These are phyloP conservation scores for Hemisphaericaspora lyxosophila DNA, from an alignment of 1,139 yeast species.

Conservation along the genomic window DNA sequence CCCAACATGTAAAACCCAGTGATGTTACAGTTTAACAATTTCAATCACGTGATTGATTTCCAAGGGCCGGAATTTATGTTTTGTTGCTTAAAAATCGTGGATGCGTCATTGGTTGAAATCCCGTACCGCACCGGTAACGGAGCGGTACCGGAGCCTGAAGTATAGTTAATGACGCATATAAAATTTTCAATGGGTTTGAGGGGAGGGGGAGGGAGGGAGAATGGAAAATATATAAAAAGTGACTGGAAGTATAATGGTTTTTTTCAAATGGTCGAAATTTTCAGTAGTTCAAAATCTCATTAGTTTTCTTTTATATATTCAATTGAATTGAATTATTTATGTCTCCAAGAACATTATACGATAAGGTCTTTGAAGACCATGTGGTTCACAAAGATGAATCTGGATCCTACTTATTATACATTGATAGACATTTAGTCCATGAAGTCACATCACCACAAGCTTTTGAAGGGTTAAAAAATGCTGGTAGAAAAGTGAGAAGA, in stretches of 20 bases:
- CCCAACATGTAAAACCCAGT: neutral
- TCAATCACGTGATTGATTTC: neutral
- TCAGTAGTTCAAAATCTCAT: too few species aligned
- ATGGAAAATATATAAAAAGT: too few species aligned
- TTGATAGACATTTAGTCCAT: constrained; percentile 95
- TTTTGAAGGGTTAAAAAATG: constrained; percentile 87
- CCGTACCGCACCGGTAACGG: constrained; percentile 10
- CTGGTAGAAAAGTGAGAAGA: constrained; percentile 87
- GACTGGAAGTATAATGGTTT: too few species aligned
- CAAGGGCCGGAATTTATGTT: neutral
- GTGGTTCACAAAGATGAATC: constrained; percentile 85
- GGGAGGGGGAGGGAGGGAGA: neutral
- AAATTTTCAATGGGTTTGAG: constrained; percentile 1
- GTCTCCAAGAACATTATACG: constrained; percentile 75
- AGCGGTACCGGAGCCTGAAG: constrained; percentile 8
- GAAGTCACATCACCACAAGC: constrained; percentile 99
- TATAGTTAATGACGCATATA: constrained; percentile 3
- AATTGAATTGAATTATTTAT: constrained; percentile 3
- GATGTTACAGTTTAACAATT: neutral
- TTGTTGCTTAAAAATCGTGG: constrained; percentile 7
- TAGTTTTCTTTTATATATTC: neutral
- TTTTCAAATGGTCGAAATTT: neutral
- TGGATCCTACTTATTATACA: constrained; percentile 81
- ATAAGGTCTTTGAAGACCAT: constrained; percentile 94
- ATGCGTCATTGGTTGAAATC: constrained; percentile 8